phyloP scores from a whole-genome alignment of 2,329 filamentous ascomycete species.

The Pezicula radicicola region DNA sequence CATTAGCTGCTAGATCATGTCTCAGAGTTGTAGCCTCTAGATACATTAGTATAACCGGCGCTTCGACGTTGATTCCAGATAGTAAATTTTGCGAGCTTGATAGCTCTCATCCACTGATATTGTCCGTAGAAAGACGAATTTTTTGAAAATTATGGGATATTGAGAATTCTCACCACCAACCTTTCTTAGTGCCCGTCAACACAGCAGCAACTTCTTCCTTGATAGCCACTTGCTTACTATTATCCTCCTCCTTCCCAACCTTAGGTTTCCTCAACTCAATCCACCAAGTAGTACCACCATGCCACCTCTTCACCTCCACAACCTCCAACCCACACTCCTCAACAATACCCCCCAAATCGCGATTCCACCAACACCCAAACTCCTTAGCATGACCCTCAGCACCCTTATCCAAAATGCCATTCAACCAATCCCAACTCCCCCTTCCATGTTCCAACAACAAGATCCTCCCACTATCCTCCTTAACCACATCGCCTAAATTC shows the following conservation, averaged over 20 bases:
- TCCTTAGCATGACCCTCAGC: slow-evolving; percentile 53
- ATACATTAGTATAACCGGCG: too few species aligned
- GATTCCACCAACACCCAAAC: slow-evolving; percentile 69
- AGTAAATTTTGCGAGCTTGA: too few species aligned
- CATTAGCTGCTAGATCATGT: too few species aligned
- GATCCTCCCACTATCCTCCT: slow-evolving; percentile 55
- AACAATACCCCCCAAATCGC: slow-evolving; percentile 56
- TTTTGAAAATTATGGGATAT: too few species aligned
- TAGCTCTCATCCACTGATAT: too few species aligned
- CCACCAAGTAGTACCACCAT: slow-evolving; percentile 56
- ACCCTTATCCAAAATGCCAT: slow-evolving; percentile 51
- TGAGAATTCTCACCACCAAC: too few species aligned
- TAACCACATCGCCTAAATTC: slow-evolving; percentile 49
- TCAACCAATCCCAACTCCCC: slow-evolving; percentile 51
- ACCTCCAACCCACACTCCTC: slow-evolving; percentile 55
- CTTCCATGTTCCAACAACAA: slow-evolving; percentile 62
- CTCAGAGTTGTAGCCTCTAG: too few species aligned
- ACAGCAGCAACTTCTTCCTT: too few species aligned
- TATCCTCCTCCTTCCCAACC: neutral
- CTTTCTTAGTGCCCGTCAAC: too few species aligned
- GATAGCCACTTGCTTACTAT: neutral
- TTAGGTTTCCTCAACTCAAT: slow-evolving; percentile 45
- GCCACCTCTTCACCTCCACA: slow-evolving; percentile 47
- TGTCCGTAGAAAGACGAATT: too few species aligned
- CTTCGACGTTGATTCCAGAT: too few species aligned